Conservation (phyloP, 495 filamentous ascomycete genomes). For the Talaromyces thailandensis region DNA sequence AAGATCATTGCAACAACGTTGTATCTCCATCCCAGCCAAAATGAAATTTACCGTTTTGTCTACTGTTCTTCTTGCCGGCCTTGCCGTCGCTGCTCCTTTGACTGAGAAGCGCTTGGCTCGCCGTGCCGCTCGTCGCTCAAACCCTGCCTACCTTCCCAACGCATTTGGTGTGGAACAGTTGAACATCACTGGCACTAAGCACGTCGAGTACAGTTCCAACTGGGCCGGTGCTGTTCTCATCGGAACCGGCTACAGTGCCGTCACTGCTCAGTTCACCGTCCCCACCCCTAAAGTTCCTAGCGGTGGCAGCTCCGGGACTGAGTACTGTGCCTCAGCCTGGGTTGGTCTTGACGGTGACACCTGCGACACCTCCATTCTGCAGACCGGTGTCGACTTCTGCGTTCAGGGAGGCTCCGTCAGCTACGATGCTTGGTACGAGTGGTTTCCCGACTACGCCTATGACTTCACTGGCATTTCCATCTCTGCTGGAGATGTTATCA, state of each 20-base stretch:
- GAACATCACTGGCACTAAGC: conserved; percentile 1
- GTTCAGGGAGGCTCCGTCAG: conserved; percentile 21
- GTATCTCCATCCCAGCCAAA: not conserved
- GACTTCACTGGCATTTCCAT: conserved; percentile 44
- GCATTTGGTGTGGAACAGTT: not conserved
- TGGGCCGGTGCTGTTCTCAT: conserved; percentile 51
- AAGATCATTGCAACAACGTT: not conserved
- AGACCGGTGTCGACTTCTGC: conserved; percentile 54
- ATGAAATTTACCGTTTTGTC: not conserved
- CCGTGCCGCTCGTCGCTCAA: conserved; percentile 3
- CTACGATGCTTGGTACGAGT: conserved; percentile 58
- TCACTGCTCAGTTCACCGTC: conserved; percentile 47
- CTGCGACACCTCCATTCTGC: conserved; percentile 47
- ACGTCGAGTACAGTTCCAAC: conserved; percentile 44
- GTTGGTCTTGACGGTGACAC: conserved; percentile 57
- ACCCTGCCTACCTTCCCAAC: not conserved
- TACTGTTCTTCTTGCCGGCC: conserved; percentile 1
- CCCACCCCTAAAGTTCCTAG: conserved; percentile 39
- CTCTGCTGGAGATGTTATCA: conserved; percentile 46
- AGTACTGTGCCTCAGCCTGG: conserved; percentile 43
- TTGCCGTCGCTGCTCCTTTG: not conserved
- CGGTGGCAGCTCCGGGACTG: conserved; percentile 11
- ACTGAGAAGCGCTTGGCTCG: conserved; percentile 6
- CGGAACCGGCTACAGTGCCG: conserved; percentile 36
- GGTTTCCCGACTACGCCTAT: conserved; percentile 49